Base-by-base conservation (phyloP, 257 asterid species). In the Rubia yunnanensis region DNA sequence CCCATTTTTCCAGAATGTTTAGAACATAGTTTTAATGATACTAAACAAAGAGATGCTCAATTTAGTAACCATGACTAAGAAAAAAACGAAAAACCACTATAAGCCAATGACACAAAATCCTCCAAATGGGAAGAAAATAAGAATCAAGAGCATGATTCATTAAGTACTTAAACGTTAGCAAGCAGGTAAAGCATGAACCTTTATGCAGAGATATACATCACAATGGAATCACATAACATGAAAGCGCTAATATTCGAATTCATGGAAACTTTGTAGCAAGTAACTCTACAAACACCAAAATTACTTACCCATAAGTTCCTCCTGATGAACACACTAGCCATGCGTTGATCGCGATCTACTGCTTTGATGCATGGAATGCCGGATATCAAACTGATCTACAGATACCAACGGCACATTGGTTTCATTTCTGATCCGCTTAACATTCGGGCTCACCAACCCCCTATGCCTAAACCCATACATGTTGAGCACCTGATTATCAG, bases 381-480 rank as follows among this genome's bases (percentile, higher is more conserved):
- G 91, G 67, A 84, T 76, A 79, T 87, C 96, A 77, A 89, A 89
- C 77, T 54, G 85, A 74, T 89, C 96, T 34, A 89, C 98, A 70
- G 84, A 70, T 69, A 72, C 78, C 82, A 92, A 69, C 15, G 98
- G 96, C 20, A 77, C 65, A 60, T 56, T 85, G 23, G 91, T 82
- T 56, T 92, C 98, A 60, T 88, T 92, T 80, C 96, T 79, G 49
- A 92, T 81, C 85, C 92, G 81, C 84, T 89, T 92, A 67, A 92
- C 76, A 60, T 89, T 89, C 3, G 98, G 95, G 75, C 96, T 92
- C 68, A 87, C 87, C 89, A 92, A 81, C 7, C 98, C 98, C 74
- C 85, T 80, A 73, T 92, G 98, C 85, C 84, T 85, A 78, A 89
- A 89, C 64, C 98, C 98, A 68, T 92, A 92, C 82, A 92, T 69